Conservation (phyloP, 1,284 basidiomycete species). For the Heterobasidion parviporum region DNA sequence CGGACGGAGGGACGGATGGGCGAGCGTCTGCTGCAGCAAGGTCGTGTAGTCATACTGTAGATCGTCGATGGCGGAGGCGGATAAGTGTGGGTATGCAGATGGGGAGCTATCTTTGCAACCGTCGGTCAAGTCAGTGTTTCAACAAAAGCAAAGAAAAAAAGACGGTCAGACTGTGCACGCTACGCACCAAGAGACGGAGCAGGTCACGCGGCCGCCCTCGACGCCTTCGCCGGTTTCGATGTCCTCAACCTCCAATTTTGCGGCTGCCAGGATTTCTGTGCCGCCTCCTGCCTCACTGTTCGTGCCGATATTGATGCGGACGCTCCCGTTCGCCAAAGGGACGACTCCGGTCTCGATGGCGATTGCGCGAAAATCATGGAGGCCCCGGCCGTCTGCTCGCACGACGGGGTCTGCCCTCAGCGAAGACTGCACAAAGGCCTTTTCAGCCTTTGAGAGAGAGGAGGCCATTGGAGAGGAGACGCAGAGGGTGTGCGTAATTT, state of each 20-base stretch:
- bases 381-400: constrained; percentile 59
- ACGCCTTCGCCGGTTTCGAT: constrained; percentile 36
- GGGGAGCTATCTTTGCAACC: constrained; percentile 53
- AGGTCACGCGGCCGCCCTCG: constrained; percentile 52
- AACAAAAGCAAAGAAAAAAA: background rate
- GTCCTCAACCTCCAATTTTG: constrained; percentile 67
- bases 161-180: constrained; percentile 1
- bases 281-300: constrained; percentile 51
- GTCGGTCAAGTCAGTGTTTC: constrained; percentile 14
- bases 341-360: constrained; percentile 68
- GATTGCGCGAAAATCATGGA: constrained; percentile 56
- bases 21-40: constrained; percentile 48
- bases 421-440: constrained; percentile 61
- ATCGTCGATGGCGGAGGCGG: constrained; percentile 56
- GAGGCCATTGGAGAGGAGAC: constrained; percentile 9
- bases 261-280: constrained; percentile 61
- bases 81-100: constrained; percentile 64
- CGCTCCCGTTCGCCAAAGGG: constrained; percentile 74
- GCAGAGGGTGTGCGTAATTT: background rate
- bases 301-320: constrained; percentile 58
- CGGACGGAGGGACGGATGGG: constrained; percentile 55
- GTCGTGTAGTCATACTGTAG: constrained; percentile 61
- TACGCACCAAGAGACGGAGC: constrained; percentile 68
- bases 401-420: constrained; percentile 46
- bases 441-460: constrained; percentile 65